These are phyloP conservation scores for Mortierella sp. DNA, from an alignment of 371 early-diverging fungal genomes.

Conservation along the genomic window DNA sequence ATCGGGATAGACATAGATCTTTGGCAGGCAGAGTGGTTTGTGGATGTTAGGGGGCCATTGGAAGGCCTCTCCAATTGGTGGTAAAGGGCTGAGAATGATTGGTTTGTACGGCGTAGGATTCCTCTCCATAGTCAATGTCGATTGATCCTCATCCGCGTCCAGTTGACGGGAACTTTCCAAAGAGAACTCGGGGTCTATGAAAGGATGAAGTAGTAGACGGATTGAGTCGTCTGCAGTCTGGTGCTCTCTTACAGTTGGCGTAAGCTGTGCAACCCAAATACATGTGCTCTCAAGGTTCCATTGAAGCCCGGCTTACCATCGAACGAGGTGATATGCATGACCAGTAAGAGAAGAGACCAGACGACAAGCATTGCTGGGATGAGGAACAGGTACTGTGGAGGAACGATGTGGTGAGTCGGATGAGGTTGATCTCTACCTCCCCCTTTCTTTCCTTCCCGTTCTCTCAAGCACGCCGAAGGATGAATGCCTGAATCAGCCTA, in stretches of 20 bases:
- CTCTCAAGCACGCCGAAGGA: no score
- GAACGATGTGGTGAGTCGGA: neutral
- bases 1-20: constrained; percentile 65
- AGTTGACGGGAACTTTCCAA: neutral
- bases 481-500: no score
- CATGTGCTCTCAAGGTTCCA: neutral
- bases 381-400: constrained; percentile 5
- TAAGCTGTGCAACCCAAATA: no score
- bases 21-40: constrained; percentile 61
- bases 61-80: constrained; percentile 1
- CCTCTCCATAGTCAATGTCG: constrained; percentile 2
- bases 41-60: constrained; percentile 61
- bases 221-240: no score
- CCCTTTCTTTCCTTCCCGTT: no score
- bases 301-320: constrained; percentile 4
- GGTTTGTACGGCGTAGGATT: constrained; percentile 18
- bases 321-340: neutral
- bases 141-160: neutral
- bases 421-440: neutral
- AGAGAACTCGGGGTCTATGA: constrained; percentile 14
- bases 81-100: constrained; percentile 22
- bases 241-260: no score
- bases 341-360: constrained; percentile 10
- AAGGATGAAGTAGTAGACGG: no score
- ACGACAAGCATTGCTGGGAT: constrained; percentile 6